Conservation (phyloP, 192 early-diverging fungal species). For the Funneliformis geosporum region DNA sequence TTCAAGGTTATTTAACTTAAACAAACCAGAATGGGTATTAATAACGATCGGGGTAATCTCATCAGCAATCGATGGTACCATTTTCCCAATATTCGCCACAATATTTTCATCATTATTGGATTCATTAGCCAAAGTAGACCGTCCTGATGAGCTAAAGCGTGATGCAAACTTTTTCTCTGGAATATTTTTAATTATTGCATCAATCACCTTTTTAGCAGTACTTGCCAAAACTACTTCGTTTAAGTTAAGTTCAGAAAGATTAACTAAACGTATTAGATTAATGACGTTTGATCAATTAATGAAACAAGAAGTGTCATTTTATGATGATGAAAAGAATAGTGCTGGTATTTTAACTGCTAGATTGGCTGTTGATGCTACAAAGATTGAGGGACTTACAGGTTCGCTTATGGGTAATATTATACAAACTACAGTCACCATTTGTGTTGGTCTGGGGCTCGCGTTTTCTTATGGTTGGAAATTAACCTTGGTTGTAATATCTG, state of each 20-base stretch:
- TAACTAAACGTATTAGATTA: slow-evolving; percentile 61
- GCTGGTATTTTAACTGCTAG: slow-evolving; percentile 83
- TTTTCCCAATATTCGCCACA: slow-evolving; percentile 41
- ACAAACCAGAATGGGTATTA: slow-evolving; percentile 56
- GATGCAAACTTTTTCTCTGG: not conserved
- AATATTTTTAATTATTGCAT: slow-evolving; percentile 45
- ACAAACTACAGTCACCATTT: not conserved
- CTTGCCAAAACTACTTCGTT: slow-evolving; percentile 24
- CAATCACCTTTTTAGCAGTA: slow-evolving; percentile 36
- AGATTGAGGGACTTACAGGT: slow-evolving; percentile 22
- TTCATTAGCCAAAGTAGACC: slow-evolving; percentile 17
- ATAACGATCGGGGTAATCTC: slow-evolving; percentile 61
- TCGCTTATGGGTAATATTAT: slow-evolving; percentile 20
- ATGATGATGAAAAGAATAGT: slow-evolving; percentile 75
- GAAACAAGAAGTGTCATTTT: slow-evolving; percentile 84
- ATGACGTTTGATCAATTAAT: slow-evolving; percentile 71
- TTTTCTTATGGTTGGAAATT: slow-evolving; percentile 30
- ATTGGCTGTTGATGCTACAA: slow-evolving; percentile 75
- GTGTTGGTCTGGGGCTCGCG: slow-evolving; percentile 18
- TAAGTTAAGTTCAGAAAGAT: slow-evolving; percentile 36
- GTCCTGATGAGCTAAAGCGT: not conserved
- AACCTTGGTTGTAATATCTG: slow-evolving; percentile 25
- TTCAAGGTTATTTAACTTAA: slow-evolving; percentile 49
- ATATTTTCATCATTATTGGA: not conserved
- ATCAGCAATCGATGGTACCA: slow-evolving; percentile 66